A percentile compares a stretch with the other conserved stretches of the same genome.
Conservation (phyloP, 1,284 basidiomycete genomes). For the Apiotrichum sp. region DNA sequence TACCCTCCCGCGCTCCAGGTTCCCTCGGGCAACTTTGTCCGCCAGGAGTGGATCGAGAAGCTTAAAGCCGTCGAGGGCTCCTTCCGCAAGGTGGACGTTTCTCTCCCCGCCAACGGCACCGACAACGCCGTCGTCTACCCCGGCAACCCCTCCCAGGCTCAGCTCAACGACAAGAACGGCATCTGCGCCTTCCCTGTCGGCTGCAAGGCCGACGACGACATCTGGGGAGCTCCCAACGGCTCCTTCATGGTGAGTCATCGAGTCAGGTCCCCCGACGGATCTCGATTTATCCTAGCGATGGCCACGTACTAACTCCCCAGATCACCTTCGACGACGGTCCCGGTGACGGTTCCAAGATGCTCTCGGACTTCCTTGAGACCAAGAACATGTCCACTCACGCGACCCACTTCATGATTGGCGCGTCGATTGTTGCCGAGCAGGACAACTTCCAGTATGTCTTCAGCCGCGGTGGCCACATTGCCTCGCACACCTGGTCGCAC, state of each 20-base stretch:
- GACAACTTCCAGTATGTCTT: neutral
- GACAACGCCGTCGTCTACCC: conserved; percentile 15
- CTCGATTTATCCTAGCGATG: no score
- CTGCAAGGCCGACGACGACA: conserved; percentile 30
- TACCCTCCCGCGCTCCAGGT: conserved; percentile 15
- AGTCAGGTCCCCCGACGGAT: neutral
- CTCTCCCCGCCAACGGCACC: conserved; percentile 5
- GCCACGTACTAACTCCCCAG: conserved; percentile 8
- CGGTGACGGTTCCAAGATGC: conserved; percentile 47
- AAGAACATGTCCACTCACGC: conserved; percentile 49
- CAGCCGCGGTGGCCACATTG: neutral
- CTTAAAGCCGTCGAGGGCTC: conserved; percentile 13
- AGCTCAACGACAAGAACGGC: conserved; percentile 9
- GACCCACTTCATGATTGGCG: conserved; percentile 50
- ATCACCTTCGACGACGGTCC: conserved; percentile 53
- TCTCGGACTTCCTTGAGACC: conserved; percentile 51
- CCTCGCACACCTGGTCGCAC: conserved; percentile 1
- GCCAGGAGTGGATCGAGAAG: conserved; percentile 24
- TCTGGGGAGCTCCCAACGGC: conserved; percentile 30
- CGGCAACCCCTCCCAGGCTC: conserved; percentile 5
- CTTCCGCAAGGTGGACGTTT: conserved; percentile 8
- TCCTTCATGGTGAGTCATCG: conserved; percentile 31
- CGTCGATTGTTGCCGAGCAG: neutral
- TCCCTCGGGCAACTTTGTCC: conserved; percentile 14
- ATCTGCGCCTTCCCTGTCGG: conserved; percentile 44